Base-by-base conservation (phyloP, 164 flowering plant genomes). In the Pachysandra terminalis region DNA sequence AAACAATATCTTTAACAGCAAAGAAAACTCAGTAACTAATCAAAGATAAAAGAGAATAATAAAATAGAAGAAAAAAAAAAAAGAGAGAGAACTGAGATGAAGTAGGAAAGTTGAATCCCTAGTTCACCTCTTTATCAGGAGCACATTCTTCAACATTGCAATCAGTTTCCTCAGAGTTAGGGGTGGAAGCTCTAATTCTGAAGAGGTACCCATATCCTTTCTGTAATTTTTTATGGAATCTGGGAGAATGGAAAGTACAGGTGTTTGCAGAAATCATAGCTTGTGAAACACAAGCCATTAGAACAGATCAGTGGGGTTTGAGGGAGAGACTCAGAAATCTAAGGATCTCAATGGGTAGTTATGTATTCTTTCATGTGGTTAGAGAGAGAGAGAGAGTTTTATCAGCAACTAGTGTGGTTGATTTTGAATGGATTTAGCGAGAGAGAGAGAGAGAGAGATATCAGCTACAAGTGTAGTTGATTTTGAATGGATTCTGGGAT, bases 131-230 rank as follows among this genome's bases (percentile, higher is more conserved):
- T 68, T 94, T 94, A 56, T 94, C 98, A 66, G 98, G 98, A 51
- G 98, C 98, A 72, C 98, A 94, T 79, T 91, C 97, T 77, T 90
- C 98, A 0, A 5, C 79, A 56, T 94, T 94, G 82, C 98, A 94
- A 24, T 91, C 96, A 8, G 71, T 21, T 19, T 74, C 78, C 55
- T 81, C 76, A 21, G 87, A 9, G 16, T 82, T 82, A 24, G 76
- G 4, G 32, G 93, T 53, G 58, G 93, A 82, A 73, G 91, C 91
- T 60, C 86, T 68, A 54, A 87, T 73, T 48, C 70, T 72, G 78
- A 77, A 71, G 66, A 61, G 59, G 9, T 22, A 25, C 32, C 61
- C 23, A 23, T 28, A 56, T 21, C 71, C 59, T 67, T 65, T 70
- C 22, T 48, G 75, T 19, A 27, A 41, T 19, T 62, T 79, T 56